phyloP scores from a whole-genome alignment of 495 filamentous ascomycete genomes.

The Lichina pygmaea region DNA sequence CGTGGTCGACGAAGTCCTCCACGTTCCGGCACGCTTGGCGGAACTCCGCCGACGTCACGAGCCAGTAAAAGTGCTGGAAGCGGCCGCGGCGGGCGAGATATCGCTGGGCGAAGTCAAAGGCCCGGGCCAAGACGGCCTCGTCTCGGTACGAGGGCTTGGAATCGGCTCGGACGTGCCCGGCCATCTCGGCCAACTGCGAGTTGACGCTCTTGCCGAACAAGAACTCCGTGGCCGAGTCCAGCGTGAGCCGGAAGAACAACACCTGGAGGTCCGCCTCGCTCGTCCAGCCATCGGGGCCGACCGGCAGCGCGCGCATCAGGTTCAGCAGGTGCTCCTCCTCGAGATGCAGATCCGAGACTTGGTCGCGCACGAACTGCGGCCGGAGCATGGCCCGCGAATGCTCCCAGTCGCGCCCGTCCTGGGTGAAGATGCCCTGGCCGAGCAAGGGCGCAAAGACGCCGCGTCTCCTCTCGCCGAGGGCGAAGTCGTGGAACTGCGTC shows the following conservation, averaged over 20 bases:
- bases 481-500: slow-evolving; percentile 48
- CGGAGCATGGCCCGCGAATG: slow-evolving; percentile 25
- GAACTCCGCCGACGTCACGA: slow-evolving; percentile 15
- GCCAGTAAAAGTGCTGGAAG: slow-evolving; percentile 14
- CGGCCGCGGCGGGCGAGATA: slow-evolving; percentile 11
- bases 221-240: slow-evolving; percentile 43
- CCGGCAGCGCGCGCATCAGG: slow-evolving; percentile 7
- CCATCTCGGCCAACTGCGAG: slow-evolving; percentile 5
- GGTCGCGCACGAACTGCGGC: slow-evolving; percentile 24
- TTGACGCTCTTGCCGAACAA: slow-evolving; percentile 30
- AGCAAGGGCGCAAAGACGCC: slow-evolving; percentile 21
- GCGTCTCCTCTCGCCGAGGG: slow-evolving; percentile 16
- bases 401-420: slow-evolving; percentile 40
- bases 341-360: slow-evolving; percentile 15
- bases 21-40: slow-evolving; percentile 13
- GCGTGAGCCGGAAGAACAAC: slow-evolving; percentile 31
- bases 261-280: slow-evolving; percentile 29
- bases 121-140: slow-evolving; percentile 18
- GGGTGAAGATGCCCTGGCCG: slow-evolving; percentile 39
- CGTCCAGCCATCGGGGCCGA: slow-evolving; percentile 7
- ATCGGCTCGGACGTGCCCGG: background rate
- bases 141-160: slow-evolving; percentile 2
- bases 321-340: slow-evolving; percentile 5
- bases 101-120: slow-evolving; percentile 19
- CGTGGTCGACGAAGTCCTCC: slow-evolving; percentile 22